Evolutionary conservation across 495 filamentous ascomycete genomes (phyloP), one percentile per base, ranked within the genome.

Genomic region (Penicillium canescens): DNA sequence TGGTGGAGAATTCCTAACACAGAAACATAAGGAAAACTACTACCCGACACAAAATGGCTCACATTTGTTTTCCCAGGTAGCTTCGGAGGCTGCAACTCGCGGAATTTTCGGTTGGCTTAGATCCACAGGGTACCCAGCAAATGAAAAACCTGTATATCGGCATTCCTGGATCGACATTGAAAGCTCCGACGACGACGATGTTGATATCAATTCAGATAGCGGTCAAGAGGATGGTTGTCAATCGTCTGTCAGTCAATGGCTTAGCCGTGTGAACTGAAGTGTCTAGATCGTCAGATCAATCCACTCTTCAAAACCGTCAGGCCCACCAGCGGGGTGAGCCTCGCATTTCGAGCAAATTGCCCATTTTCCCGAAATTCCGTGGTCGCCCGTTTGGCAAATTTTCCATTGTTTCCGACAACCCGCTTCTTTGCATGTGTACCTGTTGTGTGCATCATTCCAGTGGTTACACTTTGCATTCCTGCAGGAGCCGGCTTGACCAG

Each of bases 1-100:
- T 24, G 23, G 23, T 18, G 20, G 35, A 46, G 11, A 42, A 24
- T 26, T 26, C 13, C 10, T n/a, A n/a, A n/a, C 9, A 18, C 44
- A 50, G 35, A 35, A 31, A 50, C n/a, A 38, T 10, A 20, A 35
- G 11, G 13, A 42, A 39, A 48, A 8, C 28, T 11, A 42, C 37
- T 59, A 18, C 49, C 23, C 23, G 23, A 24, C 23, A 24, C 23
- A 24, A 24, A 24, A 24, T 24, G 28, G 11, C 16, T 46, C 5
- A 16, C 4, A 18, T 7, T 13, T 45, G 1, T 36, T 20, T 31
- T 63, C 44, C 0, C 42, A 59, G 43, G 45, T 48, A 12, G 26
- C 57, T 31, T 59, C 57, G 33, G 49, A 61, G 41, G 33, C 2
- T 41, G 54, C 57, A 33, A 52, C 56, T 14, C 43, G 43, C 10